Percentiles rank a stretch among this genome's conserved stretches.
These are phyloP conservation scores for Arthrobotrys sinensis DNA, from an alignment of 2,329 filamentous ascomycete genomes.

Conservation along the genomic window DNA sequence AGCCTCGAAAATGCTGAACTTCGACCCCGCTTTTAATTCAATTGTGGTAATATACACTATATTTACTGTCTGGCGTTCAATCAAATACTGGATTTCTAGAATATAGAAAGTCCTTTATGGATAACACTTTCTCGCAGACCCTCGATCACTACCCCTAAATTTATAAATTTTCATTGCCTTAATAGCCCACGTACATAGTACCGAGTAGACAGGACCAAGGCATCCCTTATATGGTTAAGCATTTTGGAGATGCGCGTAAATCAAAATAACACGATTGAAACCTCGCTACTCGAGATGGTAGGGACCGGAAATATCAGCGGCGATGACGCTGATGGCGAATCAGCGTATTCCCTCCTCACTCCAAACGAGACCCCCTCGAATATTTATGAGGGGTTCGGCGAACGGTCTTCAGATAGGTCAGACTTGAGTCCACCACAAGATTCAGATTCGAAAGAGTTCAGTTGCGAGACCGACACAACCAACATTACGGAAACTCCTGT, in stretches of 20 bases:
- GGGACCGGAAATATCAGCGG: neutral
- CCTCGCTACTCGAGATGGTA: neutral
- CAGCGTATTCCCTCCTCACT: slow-evolving; percentile 16
- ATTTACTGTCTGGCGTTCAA: neutral
- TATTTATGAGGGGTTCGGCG: neutral
- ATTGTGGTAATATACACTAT: too few relatives aligned
- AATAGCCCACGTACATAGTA: neutral
- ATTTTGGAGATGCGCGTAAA: neutral
- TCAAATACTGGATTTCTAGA: neutral
- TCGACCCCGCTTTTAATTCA: neutral
- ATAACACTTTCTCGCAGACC: neutral
- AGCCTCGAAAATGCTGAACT: neutral
- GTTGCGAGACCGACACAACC: neutral
- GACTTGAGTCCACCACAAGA: neutral
- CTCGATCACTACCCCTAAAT: neutral
- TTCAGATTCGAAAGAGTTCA: neutral
- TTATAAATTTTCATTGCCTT: too few relatives aligned
- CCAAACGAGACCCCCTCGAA: neutral
- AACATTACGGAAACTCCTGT: neutral
- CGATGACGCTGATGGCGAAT: slow-evolving; percentile 28
- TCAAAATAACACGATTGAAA: neutral
- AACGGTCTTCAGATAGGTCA: neutral
- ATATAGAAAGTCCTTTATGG: neutral
- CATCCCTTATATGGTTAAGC: neutral
- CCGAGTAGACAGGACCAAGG: neutral